phyloP scores from a whole-genome alignment of 2,329 filamentous ascomycete species.

The Penicillium oxalicum region DNA sequence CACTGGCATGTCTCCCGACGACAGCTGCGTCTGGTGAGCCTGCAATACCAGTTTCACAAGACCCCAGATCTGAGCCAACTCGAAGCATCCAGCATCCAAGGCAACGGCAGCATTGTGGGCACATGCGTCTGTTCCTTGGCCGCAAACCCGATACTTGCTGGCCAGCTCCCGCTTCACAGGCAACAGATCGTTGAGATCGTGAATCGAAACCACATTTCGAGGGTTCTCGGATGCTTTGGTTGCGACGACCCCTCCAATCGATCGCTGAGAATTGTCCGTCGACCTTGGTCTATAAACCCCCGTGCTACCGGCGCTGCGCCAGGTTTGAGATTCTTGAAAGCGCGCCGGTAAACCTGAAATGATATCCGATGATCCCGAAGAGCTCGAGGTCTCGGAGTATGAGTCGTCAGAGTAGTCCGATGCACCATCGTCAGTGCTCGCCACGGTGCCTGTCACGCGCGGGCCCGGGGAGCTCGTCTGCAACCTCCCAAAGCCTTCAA shows the following conservation, averaged over 20 bases:
- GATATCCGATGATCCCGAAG: constrained; percentile 41
- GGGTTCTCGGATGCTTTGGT: constrained; percentile 41
- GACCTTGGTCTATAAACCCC: constrained; percentile 52
- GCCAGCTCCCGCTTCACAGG: constrained; percentile 75
- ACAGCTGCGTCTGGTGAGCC: constrained; percentile 66
- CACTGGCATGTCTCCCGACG: constrained; percentile 52
- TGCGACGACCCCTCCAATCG: constrained; percentile 53
- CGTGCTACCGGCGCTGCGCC: constrained; percentile 45
- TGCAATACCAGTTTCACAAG: constrained; percentile 72
- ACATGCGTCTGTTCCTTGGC: constrained; percentile 74
- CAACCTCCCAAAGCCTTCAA: constrained; percentile 59
- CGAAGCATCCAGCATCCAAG: constrained; percentile 60
- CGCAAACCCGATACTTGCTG: constrained; percentile 74
- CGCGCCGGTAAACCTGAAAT: constrained; percentile 43
- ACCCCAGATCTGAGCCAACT: constrained; percentile 77
- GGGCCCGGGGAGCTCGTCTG: constrained; percentile 47
- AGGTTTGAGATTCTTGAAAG: constrained; percentile 47
- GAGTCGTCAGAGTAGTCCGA: constrained; percentile 45
- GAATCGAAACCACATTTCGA: constrained; percentile 68
- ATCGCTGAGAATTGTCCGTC: constrained; percentile 44
- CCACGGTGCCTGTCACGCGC: constrained; percentile 37
- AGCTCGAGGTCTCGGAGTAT: constrained; percentile 57
- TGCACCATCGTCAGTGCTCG: constrained; percentile 38
- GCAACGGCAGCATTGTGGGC: constrained; percentile 76
- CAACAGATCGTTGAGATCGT: constrained; percentile 63